Evolutionary conservation across 805 yeast genomes (phyloP).

Genomic region (Brettanomyces naardenensis): DNA sequence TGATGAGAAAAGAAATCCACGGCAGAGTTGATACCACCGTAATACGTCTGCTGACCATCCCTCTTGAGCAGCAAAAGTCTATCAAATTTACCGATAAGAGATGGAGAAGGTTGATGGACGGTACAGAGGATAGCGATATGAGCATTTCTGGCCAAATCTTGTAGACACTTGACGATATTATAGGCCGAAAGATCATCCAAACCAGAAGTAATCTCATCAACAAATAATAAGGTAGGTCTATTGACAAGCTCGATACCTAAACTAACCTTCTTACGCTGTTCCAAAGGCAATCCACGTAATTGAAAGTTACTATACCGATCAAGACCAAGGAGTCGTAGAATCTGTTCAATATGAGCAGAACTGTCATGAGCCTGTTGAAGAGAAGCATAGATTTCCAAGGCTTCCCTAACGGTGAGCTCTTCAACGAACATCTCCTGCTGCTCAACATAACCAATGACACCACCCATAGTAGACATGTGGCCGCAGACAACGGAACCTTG

Average conservation of each 20-base stretch:
- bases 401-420: conserved; percentile 39
- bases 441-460: conserved; percentile 44
- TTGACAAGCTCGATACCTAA: conserved; percentile 41
- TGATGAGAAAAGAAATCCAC: conserved; percentile 23
- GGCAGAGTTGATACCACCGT: conserved; percentile 31
- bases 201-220: conserved; percentile 50
- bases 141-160: conserved; percentile 38
- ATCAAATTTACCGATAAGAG: conserved; percentile 40
- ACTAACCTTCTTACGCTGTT: conserved; percentile 35
- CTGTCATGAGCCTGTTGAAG: conserved; percentile 1
- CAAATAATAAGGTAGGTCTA: conserved; percentile 37
- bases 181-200: conserved; percentile 45
- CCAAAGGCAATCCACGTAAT: conserved; percentile 34
- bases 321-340: conserved; percentile 37
- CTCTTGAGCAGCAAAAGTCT: conserved; percentile 37
- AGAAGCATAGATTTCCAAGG: conserved; percentile 24
- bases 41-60: conserved; percentile 43
- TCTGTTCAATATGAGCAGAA: conserved; percentile 24
- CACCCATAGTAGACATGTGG: conserved; percentile 23
- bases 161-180: conserved; percentile 39
- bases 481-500: conserved; percentile 39
- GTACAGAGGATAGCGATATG: conserved; percentile 43
- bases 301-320: conserved; percentile 38
- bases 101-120: conserved; percentile 50
- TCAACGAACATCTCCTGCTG: conserved; percentile 43